These are phyloP conservation scores for Alternaria tenuissima DNA, from an alignment of 2,329 filamentous ascomycete species.

Conservation along the genomic window DNA sequence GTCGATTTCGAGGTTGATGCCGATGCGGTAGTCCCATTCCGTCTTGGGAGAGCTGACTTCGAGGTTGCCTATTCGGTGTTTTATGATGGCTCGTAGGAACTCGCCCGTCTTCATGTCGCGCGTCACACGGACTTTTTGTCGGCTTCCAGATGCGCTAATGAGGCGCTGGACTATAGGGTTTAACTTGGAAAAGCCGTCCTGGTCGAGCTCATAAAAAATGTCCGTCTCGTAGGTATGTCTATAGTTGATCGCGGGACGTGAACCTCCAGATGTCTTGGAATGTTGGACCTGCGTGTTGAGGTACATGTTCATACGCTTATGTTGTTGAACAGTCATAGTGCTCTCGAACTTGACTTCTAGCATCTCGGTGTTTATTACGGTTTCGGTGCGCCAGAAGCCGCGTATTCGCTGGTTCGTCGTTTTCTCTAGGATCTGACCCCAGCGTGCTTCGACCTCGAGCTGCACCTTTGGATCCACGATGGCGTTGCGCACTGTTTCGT, in stretches of 20 bases:
- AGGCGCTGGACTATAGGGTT: conserved; percentile 68
- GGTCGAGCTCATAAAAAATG: conserved; percentile 68
- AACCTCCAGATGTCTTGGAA: conserved; percentile 50
- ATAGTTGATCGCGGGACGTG: conserved; percentile 75
- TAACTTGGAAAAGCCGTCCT: conserved; percentile 60
- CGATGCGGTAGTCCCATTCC: conserved; percentile 89
- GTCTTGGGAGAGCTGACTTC: conserved; percentile 81
- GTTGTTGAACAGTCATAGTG: conserved; percentile 92
- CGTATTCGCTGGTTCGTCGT: conserved; percentile 73
- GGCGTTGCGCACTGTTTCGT: conserved; percentile 63
- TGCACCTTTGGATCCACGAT: conserved; percentile 69
- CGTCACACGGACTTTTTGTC: conserved; percentile 63
- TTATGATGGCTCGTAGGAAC: conserved; percentile 85
- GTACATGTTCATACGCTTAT: conserved; percentile 83
- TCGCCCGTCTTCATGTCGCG: conserved; percentile 75
- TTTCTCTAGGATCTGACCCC: conserved; percentile 79
- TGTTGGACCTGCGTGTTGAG: conserved; percentile 74
- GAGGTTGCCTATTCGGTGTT: conserved; percentile 86
- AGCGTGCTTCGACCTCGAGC: conserved; percentile 93
- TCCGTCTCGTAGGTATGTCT: conserved; percentile 84
- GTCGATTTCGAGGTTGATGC: conserved; percentile 92
- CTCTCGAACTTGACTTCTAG: conserved; percentile 71
- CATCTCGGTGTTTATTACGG: conserved; percentile 34
- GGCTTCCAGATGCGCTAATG: conserved; percentile 43
- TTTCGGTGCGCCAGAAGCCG: conserved; percentile 71